Base-by-base conservation (phyloP, 1,139 yeast genomes). In the Pichia sp. region DNA sequence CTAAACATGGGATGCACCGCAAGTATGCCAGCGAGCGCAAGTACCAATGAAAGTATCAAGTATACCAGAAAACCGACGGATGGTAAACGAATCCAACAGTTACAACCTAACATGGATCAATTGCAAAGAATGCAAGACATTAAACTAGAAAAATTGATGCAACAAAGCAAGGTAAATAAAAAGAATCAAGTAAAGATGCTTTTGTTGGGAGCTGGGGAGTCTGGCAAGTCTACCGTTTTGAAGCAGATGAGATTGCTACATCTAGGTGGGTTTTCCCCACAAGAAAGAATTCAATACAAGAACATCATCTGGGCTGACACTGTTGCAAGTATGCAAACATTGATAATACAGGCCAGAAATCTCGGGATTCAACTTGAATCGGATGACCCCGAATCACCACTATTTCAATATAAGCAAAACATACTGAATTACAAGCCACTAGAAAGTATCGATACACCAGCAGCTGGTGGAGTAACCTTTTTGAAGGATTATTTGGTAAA, bases 281-380 rank as follows among this genome's bases (percentile, higher is more conserved):
- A 83, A 61, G 99, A 95, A 69, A 75, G 96, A 53, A 69, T 76
- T 49, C 95, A 89, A 66, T 95, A 91, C 68, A 72, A 89, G 9
- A 92, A 90, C 61, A 89, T 93, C n/a, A 88, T 95, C 31, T 93
- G 97, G 97, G 87, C 88, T 33, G 98, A 93, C 71, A 84, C 95
- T 1, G 81, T 92, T 52, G 95, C 90, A 62, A 81, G 92, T 41
- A 92, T 93, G 96, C 85, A 87, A 66, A 84, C 85, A 33, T 73
- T 93, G 53, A 81, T 93, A 44, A 77, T 84, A 36, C 90, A 87
- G 64, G 90, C 92, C 0, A 71, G 91, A 50, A 81, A 76, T 62
- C 63, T 84, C 57, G 81, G 80, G 1, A 84, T 87, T 41, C 72
- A 75, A 0, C 70, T 87, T 55, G 84, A 81, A 52, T 84, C 89